Evolutionary conservation across 176 grass and related monocot species (phyloP), one percentile per base, ranked within the genome.

Genomic region (Saccharum officinarum): DNA sequence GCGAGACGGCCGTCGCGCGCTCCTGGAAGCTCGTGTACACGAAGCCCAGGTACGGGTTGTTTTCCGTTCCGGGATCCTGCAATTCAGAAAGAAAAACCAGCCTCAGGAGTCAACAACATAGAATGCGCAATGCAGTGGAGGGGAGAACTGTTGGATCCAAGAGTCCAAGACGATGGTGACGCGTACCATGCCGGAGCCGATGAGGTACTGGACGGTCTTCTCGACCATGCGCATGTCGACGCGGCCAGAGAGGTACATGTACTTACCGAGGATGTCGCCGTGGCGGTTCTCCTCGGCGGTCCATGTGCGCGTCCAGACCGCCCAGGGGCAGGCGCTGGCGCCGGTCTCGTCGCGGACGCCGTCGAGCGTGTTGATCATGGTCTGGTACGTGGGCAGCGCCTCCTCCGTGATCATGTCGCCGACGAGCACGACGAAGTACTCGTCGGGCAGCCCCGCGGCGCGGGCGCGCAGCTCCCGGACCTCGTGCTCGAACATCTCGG

Each of bases 11-110:
- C 30, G 97, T 98, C 1, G 93, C 93, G 22, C 93, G 96, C 88
- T 98, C 93, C 89, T 98, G 96, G 89, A 98, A 98, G 55, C 93
- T 95, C 6, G 96, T 98, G 96, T 98, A 98, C 55, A 95, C 92
- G 84, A 94, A 98, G 49, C 96, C 93, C 70, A 98, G 67, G 80
- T 95, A 95, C 0, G 97, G 97, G 80, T 94, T 95, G 87, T 98
- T 98, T 88, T 98, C 96, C 16, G 96, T 98, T 1, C 91, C 45
- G 0, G 96, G 93, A 14, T 98, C 93, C 95, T 94, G 54, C 4
- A 28, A 50, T 55, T 17, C 18, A 45, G 3, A 44, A 9, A 28
- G 25, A 54, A 54, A 17, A 13, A 2, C 0, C 45, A 75, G 23
- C 25, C 8, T 1, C 17, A 1, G 73, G 31, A 38, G 7, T 39